These are phyloP conservation scores for Cercospora sojina DNA, from an alignment of 2,329 filamentous ascomycete genomes.

Conservation along the genomic window DNA sequence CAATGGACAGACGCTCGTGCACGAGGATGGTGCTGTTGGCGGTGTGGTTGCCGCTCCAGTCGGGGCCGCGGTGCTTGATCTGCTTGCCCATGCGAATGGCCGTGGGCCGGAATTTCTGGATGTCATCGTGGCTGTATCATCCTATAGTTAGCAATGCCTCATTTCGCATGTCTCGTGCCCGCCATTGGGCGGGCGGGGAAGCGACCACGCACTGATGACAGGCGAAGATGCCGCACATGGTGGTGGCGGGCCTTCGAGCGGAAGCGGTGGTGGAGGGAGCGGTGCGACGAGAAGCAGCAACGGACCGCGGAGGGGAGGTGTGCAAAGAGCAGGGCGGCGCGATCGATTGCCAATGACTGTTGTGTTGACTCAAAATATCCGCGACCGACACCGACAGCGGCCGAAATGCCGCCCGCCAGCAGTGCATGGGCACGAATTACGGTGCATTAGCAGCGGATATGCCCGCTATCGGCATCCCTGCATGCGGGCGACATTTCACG, in stretches of 20 bases:
- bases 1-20: conserved; percentile 96
- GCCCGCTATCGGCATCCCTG: neutral
- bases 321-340: neutral
- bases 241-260: conserved; percentile 40
- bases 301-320: neutral
- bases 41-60: conserved; percentile 91
- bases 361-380: conserved; percentile 5
- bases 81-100: conserved; percentile 91
- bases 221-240: conserved; percentile 96
- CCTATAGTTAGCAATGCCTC: conserved; percentile 16
- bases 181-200: conserved; percentile 65
- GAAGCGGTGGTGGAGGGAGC: neutral
- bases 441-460: neutral
- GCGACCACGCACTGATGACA: conserved; percentile 81
- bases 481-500: neutral
- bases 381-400: neutral
- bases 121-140: conserved; percentile 72
- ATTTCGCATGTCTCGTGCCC: conserved; percentile 21
- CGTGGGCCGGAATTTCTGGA: conserved; percentile 93
- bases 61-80: conserved; percentile 94
- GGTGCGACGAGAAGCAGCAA: neutral
- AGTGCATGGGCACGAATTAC: neutral
- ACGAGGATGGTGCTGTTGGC: conserved; percentile 93
- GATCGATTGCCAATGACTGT: conserved; percentile 7
- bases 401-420: neutral